A percentile compares a stretch with the other conserved stretches of the same genome.
These are phyloP conservation scores for Kwoniella europaea DNA, from an alignment of 768 basidiomycete genomes.

Conservation along the genomic window DNA sequence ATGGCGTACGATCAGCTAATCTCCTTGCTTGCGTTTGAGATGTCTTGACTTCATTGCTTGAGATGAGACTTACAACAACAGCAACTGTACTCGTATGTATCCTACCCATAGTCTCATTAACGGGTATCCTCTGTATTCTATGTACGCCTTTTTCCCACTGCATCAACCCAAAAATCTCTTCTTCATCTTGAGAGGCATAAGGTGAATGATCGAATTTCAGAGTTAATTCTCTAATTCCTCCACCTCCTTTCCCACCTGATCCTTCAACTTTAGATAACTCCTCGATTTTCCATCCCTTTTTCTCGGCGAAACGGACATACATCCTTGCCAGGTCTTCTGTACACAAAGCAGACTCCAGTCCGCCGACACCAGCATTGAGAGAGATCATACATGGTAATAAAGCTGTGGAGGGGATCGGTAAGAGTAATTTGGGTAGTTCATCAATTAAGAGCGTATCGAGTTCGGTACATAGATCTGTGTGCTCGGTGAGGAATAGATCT, in stretches of 20 bases:
- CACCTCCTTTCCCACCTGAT: slow-evolving; percentile 31
- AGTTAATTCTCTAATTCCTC: slow-evolving; percentile 57
- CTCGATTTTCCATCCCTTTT: slow-evolving; percentile 67
- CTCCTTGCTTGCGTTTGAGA: not conserved
- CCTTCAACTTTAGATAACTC: slow-evolving; percentile 49
- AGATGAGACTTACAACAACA: slow-evolving; percentile 68
- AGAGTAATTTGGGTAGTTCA: slow-evolving; percentile 70
- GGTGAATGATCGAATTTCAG: slow-evolving; percentile 52
- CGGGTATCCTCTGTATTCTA: slow-evolving; percentile 90
- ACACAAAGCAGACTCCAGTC: slow-evolving; percentile 84
- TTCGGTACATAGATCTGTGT: slow-evolving; percentile 61
- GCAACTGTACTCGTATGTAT: slow-evolving; percentile 92
- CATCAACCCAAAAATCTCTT: slow-evolving; percentile 59
- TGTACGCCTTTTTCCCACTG: slow-evolving; percentile 95
- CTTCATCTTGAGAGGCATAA: slow-evolving; percentile 66
- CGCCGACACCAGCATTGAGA: slow-evolving; percentile 90
- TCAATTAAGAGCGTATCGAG: slow-evolving; percentile 49
- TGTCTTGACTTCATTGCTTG: not conserved
- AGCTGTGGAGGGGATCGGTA: slow-evolving; percentile 72
- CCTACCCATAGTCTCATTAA: slow-evolving; percentile 83
- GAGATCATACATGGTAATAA: slow-evolving; percentile 81
- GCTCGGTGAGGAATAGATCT: slow-evolving; percentile 73
- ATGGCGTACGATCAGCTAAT: not conserved
- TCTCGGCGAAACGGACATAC: slow-evolving; percentile 72
- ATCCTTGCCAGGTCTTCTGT: slow-evolving; percentile 76